Evolutionary conservation across 2,329 filamentous ascomycete species (phyloP).

Genomic region (Hypoxylon sp.): DNA sequence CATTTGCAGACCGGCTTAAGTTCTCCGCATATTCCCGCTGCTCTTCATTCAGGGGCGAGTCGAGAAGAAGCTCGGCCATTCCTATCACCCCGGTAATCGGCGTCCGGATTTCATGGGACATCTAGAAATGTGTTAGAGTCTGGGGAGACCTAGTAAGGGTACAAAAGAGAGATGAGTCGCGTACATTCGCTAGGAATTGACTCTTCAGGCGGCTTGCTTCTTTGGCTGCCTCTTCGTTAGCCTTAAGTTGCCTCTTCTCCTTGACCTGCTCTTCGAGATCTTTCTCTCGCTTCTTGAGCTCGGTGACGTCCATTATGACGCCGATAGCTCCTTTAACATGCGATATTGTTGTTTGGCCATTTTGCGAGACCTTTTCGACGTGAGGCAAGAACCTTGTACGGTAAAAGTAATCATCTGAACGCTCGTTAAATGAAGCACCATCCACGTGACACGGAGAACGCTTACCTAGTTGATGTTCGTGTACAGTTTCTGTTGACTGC

Average conservation of each 20-base stretch:
- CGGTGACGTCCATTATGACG: constrained; percentile 84
- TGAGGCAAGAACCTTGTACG: constrained; percentile 79
- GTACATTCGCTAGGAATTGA: constrained; percentile 78
- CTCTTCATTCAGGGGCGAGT: constrained; percentile 76
- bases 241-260: constrained; percentile 77
- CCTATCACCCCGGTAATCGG: constrained; percentile 85
- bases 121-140: constrained; percentile 56
- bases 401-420: constrained; percentile 72
- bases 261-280: constrained; percentile 73
- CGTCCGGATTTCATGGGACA: constrained; percentile 84
- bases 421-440: constrained; percentile 23
- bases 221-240: constrained; percentile 82
- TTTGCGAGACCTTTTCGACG: constrained; percentile 66
- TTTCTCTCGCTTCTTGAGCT: constrained; percentile 74
- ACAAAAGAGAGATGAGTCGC: constrained; percentile 25
- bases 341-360: constrained; percentile 62
- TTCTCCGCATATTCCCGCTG: constrained; percentile 82
- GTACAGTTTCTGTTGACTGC: constrained; percentile 67
- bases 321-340: constrained; percentile 80
- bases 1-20: constrained; percentile 83
- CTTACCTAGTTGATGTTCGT: constrained; percentile 71
- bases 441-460: background rate
- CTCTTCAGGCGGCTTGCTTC: constrained; percentile 85
- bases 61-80: constrained; percentile 80
- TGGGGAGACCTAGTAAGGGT: background rate